Conservation (phyloP, 192 early-diverging fungal species). For the Umbelopsis ramanniana region DNA sequence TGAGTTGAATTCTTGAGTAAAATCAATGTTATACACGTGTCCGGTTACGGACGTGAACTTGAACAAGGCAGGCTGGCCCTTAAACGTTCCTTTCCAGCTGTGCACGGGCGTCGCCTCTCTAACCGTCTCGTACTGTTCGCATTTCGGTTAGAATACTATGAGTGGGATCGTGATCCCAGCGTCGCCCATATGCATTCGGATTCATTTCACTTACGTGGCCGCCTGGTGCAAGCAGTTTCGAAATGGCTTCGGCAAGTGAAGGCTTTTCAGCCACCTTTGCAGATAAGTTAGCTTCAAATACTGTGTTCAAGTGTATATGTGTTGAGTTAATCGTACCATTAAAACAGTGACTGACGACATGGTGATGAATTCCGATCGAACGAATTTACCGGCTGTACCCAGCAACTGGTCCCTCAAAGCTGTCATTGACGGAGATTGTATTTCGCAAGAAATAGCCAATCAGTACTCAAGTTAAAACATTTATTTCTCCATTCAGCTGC, state of each 20-base stretch:
- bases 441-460: not conserved
- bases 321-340: not conserved
- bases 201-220: conserved; percentile 34
- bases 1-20: conserved; percentile 44
- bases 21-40: conserved; percentile 48
- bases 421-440: not conserved
- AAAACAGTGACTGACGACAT: conserved; percentile 8
- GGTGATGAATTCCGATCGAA: not conserved
- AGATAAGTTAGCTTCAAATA: not conserved
- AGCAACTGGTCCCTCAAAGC: not conserved
- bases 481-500: not conserved
- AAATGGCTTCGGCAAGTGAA: conserved; percentile 45
- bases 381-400: not conserved
- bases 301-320: not conserved
- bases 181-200: not conserved
- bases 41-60: conserved; percentile 48
- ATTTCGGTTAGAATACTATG: not conserved
- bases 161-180: not conserved
- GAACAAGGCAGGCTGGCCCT: conserved; percentile 29
- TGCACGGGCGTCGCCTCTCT: conserved; percentile 40
- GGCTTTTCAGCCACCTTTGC: conserved; percentile 51
- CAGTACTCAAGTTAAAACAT: not conserved
- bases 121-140: conserved; percentile 26
- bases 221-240: conserved; percentile 41
- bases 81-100: conserved; percentile 34